Evolutionary conservation across 192 early-diverging fungal genomes (phyloP).

Genomic region (Piromyces finnis): DNA sequence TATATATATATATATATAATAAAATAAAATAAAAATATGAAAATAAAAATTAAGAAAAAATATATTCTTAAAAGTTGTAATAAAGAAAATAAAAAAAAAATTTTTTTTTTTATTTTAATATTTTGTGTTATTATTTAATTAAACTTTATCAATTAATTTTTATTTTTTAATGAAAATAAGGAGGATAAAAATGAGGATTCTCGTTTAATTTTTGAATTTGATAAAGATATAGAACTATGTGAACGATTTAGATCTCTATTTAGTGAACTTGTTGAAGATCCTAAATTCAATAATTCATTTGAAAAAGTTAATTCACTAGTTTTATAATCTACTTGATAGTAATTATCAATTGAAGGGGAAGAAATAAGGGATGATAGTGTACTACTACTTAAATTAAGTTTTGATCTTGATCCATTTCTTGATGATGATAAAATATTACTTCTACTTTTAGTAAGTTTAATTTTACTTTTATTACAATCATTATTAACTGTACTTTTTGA

Average conservation of each 20-base stretch:
- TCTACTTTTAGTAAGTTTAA: background rate
- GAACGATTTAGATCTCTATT: background rate
- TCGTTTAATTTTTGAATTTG: background rate
- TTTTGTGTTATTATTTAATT: too few species aligned
- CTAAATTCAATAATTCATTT: background rate
- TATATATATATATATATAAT: too few species aligned
- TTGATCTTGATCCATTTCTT: background rate
- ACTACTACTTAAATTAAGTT: background rate
- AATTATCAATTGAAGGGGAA: background rate
- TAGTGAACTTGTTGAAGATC: background rate
- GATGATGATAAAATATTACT: background rate
- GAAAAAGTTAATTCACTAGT: background rate
- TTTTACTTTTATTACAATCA: background rate
- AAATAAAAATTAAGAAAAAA: too few species aligned
- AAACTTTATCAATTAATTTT: too few species aligned
- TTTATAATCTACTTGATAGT: background rate
- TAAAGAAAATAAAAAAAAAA: too few species aligned
- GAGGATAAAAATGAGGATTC: background rate
- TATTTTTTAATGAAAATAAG: background rate
- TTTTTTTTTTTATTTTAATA: too few species aligned
- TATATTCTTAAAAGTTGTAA: too few species aligned
- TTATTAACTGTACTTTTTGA: background rate
- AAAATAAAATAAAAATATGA: too few species aligned
- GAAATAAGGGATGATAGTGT: background rate
- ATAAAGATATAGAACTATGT: background rate